Evolutionary conservation across 495 filamentous ascomycete genomes (phyloP).

Genomic region (Neurospora tetrasperma): DNA sequence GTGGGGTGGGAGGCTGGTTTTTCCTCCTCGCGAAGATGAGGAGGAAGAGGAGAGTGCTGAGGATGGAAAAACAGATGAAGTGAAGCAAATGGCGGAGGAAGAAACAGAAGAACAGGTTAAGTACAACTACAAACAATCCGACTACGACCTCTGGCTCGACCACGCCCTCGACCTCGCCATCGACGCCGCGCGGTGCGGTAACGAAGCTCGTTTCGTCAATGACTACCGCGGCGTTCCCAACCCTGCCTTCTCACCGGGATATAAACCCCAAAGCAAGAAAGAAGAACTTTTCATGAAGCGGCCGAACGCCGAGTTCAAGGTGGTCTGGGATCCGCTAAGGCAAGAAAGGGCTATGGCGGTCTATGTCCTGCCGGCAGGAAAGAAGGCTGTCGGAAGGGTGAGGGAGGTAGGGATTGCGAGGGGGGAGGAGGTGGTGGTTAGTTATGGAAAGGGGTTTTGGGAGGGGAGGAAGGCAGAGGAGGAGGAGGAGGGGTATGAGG

Average conservation of each 20-base stretch:
- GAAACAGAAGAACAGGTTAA: constrained; percentile 13
- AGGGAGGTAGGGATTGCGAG: constrained; percentile 20
- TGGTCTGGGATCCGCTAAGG: constrained; percentile 37
- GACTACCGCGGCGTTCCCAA: constrained; percentile 56
- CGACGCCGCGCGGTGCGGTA: constrained; percentile 51
- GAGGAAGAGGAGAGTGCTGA: background rate
- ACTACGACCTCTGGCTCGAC: constrained; percentile 61
- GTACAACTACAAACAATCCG: constrained; percentile 34
- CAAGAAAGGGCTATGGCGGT: constrained; percentile 48
- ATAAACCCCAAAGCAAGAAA: background rate
- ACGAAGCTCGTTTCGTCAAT: constrained; percentile 64
- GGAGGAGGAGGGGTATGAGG: background rate
- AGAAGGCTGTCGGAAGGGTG: constrained; percentile 36
- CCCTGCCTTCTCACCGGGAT: background rate
- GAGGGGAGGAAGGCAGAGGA: constrained; percentile 23
- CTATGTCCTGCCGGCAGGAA: constrained; percentile 48
- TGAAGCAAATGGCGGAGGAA: too few species aligned
- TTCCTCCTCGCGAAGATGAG: background rate
- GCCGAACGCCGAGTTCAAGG: constrained; percentile 54
- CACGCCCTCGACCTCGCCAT: constrained; percentile 43
- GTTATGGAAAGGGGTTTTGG: constrained; percentile 64
- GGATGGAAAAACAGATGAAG: too few species aligned
- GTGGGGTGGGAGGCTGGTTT: background rate
- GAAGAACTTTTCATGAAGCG: constrained; percentile 6
- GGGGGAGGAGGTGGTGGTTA: constrained; percentile 42